Evolutionary conservation across 345 rosid species (phyloP), one percentile per base, ranked within the genome.

Genomic region (Firmiana major): DNA sequence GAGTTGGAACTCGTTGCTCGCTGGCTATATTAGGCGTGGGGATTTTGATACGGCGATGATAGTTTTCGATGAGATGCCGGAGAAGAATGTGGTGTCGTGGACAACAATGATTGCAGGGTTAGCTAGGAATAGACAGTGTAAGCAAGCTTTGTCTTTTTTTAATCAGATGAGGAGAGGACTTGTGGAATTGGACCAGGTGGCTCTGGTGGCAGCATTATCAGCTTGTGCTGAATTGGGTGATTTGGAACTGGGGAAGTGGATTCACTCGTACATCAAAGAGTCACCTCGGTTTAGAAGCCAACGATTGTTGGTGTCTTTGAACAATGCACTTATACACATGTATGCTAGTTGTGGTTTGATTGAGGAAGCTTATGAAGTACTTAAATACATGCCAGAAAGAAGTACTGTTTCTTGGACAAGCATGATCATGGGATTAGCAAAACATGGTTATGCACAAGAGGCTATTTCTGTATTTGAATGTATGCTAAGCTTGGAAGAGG

Each of bases 1-100:
- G 71, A 76, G 82, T 31, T 87, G 87, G 34, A 85, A 84, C 65
- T 75, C 88, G 15, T 69, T 87, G 83, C 82, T 31, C 22, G 78
- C 75, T 2, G 86, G 82, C 59, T 79, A 81, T 70, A 24, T 83
- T 51, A 81, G 78, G 76, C 73, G 76, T 43, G 84, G 87, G 73
- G 76, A 83, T 69, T 51, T 77, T 49, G 78, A 75, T 63, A 67
- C 26, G 40, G 86, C 89, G 0, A 72, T 66, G 64, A 55, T 64
- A 62, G 22, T 79, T 62, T 86, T 86, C 31, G 73, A 84, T 74
- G 85, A 81, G 77, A 84, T 86, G 82, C 79, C 81, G 6, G 78
- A 79, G 74, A 83, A 82, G 79, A 84, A 77, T 73, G 79, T 79
- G 72, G 86, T 87, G 19, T 79, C 89, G 1, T 84, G 89, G 89